Percentiles rank a stretch among this genome's conserved stretches.
phyloP scores from a whole-genome alignment of 495 filamentous ascomycete species.

The Thermothielavioides terrestris region DNA sequence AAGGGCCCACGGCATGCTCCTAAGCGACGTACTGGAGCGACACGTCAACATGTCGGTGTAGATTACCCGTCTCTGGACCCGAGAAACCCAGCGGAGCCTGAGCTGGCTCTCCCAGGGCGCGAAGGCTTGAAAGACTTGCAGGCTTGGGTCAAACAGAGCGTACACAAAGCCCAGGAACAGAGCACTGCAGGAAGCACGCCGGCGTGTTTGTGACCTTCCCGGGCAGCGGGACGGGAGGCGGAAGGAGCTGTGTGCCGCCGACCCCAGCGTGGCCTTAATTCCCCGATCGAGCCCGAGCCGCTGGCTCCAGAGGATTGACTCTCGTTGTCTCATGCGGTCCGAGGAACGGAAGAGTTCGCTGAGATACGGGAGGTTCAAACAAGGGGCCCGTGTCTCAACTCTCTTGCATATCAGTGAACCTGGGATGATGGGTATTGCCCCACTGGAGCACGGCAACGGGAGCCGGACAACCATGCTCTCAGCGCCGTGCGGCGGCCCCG shows the following conservation, averaged over 20 bases:
- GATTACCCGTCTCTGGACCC: neutral
- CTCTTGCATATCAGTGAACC: neutral
- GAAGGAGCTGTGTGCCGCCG: conserved; percentile 1
- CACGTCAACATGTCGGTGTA: conserved; percentile 31
- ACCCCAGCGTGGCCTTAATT: neutral
- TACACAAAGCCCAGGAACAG: conserved; percentile 12
- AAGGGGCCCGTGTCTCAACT: neutral
- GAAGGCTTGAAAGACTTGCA: conserved; percentile 21
- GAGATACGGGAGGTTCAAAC: too few relatives aligned
- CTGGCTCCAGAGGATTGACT: conserved; percentile 18
- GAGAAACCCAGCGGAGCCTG: neutral
- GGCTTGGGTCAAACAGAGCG: conserved; percentile 24
- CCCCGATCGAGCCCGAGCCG: conserved; percentile 11
- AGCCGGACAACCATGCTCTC: neutral
- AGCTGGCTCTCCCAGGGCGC: conserved; percentile 13
- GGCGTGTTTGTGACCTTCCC: conserved; percentile 12
- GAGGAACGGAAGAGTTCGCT: too few relatives aligned
- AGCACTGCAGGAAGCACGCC: conserved; percentile 11
- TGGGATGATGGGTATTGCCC: neutral
- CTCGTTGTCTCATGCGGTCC: neutral
- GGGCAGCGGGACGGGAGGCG: neutral
- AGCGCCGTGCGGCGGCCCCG: neutral
- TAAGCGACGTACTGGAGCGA: conserved; percentile 19
- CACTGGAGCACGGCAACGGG: neutral
- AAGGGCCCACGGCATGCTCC: conserved; percentile 18